These are phyloP conservation scores for Suillus sp. DNA, from an alignment of 768 basidiomycete species.

Conservation along the genomic window DNA sequence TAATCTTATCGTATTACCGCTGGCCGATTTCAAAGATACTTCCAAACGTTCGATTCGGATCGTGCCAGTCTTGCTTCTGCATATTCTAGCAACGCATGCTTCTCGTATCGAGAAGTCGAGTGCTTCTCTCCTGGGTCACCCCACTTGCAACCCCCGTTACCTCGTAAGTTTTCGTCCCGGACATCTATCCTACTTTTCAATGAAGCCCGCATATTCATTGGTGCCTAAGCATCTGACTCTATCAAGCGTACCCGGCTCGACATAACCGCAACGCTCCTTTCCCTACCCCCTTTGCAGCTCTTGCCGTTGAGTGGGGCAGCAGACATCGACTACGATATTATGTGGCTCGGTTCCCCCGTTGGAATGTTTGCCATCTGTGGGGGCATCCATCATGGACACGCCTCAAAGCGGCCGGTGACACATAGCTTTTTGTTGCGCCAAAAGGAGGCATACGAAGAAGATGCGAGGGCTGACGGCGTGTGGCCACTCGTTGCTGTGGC, in stretches of 20 bases:
- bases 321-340: slow-evolving; percentile 32
- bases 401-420: slow-evolving; percentile 22
- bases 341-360: slow-evolving; percentile 28
- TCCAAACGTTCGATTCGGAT: slow-evolving; percentile 35
- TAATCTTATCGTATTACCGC: slow-evolving; percentile 14
- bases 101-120: slow-evolving; percentile 30
- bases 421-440: slow-evolving; percentile 34
- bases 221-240: slow-evolving; percentile 4
- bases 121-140: slow-evolving; percentile 5
- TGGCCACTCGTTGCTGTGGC: slow-evolving; percentile 34
- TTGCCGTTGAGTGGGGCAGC: slow-evolving; percentile 10
- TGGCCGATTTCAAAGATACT: slow-evolving; percentile 24
- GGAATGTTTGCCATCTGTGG: slow-evolving; percentile 34
- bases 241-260: slow-evolving; percentile 30
- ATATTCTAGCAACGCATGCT: slow-evolving; percentile 32
- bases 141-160: slow-evolving; percentile 13
- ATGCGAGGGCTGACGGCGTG: slow-evolving; percentile 28
- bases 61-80: slow-evolving; percentile 36
- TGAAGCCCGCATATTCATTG: slow-evolving; percentile 1
- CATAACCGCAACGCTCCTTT: slow-evolving; percentile 27
- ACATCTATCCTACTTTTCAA: slow-evolving; percentile 5
- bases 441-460: slow-evolving; percentile 33
- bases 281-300: slow-evolving; percentile 30
- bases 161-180: slow-evolving; percentile 21
- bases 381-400: slow-evolving; percentile 11